A percentile compares a stretch with the other conserved stretches of the same genome.
Evolutionary conservation across 768 basidiomycete genomes (phyloP).

Genomic region (Lactarius pseudohatsudake): DNA sequence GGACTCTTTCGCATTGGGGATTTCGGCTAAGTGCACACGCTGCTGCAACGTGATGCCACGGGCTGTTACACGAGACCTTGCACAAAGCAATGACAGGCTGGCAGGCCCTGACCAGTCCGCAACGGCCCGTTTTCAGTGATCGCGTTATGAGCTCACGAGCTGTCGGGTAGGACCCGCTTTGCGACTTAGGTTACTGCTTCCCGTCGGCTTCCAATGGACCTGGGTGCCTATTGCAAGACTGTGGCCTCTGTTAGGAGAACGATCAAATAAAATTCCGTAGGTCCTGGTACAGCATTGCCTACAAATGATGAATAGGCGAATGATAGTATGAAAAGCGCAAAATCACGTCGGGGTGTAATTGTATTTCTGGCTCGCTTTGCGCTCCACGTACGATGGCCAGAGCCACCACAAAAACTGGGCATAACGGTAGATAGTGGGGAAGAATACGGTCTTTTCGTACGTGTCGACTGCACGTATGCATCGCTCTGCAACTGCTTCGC

Average conservation of each 20-base stretch:
- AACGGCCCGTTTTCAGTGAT: neutral
- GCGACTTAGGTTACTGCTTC: neutral
- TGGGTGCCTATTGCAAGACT: neutral
- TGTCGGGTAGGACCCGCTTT: neutral
- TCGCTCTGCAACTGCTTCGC: slow-evolving; percentile 56
- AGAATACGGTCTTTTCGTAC: slow-evolving; percentile 56
- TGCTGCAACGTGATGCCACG: neutral
- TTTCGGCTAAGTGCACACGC: neutral
- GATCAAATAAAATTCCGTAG: neutral
- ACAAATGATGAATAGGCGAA: neutral
- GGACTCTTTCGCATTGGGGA: neutral
- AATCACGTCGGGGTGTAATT: slow-evolving; percentile 41
- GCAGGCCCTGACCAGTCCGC: neutral
- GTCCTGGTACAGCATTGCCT: neutral
- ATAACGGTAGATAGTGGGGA: slow-evolving; percentile 48
- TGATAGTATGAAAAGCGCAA: neutral
- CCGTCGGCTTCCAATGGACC: neutral
- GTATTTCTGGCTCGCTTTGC: slow-evolving; percentile 63
- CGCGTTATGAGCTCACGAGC: neutral
- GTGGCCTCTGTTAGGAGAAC: neutral
- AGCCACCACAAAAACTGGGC: slow-evolving; percentile 66
- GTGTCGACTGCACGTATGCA: slow-evolving; percentile 62
- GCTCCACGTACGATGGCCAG: slow-evolving; percentile 57
- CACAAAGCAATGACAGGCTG: neutral
- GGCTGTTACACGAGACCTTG: neutral